A percentile compares a stretch with the other conserved stretches of the same genome.
These are phyloP conservation scores for Helicocarpus griseus DNA, from an alignment of 2,329 filamentous ascomycete species.

Conservation along the genomic window DNA sequence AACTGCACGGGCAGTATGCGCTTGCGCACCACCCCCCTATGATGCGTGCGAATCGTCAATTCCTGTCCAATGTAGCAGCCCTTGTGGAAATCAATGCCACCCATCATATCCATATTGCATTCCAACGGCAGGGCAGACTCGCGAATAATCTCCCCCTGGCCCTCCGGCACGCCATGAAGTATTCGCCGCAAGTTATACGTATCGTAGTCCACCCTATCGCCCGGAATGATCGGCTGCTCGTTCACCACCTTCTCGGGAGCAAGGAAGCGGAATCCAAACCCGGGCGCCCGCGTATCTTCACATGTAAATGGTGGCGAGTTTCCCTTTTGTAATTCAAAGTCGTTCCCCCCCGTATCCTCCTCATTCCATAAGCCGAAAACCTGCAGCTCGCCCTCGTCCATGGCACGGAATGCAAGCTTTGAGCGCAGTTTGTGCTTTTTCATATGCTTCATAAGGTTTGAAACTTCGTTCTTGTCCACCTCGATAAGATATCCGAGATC, in stretches of 20 bases:
- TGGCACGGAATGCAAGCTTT: slow-evolving; percentile 59
- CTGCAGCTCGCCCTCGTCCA: slow-evolving; percentile 54
- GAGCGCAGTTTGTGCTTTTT: slow-evolving; percentile 77
- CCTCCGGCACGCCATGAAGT: slow-evolving; percentile 72
- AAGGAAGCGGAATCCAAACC: slow-evolving; percentile 30
- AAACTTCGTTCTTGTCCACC: slow-evolving; percentile 60
- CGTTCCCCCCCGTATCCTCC: slow-evolving; percentile 25
- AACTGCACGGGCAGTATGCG: slow-evolving; percentile 72
- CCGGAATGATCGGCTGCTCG: slow-evolving; percentile 30
- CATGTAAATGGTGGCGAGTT: slow-evolving; percentile 22
- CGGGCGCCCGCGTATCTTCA: slow-evolving; percentile 31
- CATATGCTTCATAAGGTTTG: slow-evolving; percentile 58
- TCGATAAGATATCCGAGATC: slow-evolving; percentile 61
- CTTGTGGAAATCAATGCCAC: slow-evolving; percentile 84
- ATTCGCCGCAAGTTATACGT: slow-evolving; percentile 70
- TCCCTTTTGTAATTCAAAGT: slow-evolving; percentile 1
- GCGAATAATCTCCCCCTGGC: slow-evolving; percentile 63
- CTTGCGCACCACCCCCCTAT: slow-evolving; percentile 88
- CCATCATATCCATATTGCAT: slow-evolving; percentile 77
- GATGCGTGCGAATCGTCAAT: slow-evolving; percentile 87
- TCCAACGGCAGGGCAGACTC: slow-evolving; percentile 74
- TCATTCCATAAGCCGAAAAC: slow-evolving; percentile 71
- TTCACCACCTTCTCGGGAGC: slow-evolving; percentile 25
- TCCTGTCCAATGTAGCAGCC: slow-evolving; percentile 97
- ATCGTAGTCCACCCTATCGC: slow-evolving; percentile 41